Percentiles rank a stretch among this genome's conserved stretches.
Conservation (phyloP, 495 filamentous ascomycete genomes). For the Evansstolkia leycettana region DNA sequence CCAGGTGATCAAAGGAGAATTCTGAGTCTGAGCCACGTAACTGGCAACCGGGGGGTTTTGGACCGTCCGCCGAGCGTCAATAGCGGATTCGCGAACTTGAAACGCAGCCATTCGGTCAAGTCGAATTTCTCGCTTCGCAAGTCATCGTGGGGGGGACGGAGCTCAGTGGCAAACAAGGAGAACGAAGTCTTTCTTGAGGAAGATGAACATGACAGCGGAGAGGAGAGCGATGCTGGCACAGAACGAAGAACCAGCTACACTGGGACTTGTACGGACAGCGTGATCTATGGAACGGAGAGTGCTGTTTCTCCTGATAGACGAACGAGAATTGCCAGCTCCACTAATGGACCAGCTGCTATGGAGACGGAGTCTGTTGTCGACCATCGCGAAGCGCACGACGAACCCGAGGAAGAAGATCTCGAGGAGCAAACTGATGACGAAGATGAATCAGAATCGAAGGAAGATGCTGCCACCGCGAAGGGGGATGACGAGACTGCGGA, state of each 20-base stretch:
- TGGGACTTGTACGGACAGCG: constrained; percentile 34
- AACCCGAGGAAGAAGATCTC: constrained; percentile 8
- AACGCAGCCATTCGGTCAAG: constrained; percentile 62
- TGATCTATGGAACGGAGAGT: constrained; percentile 35
- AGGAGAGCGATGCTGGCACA: constrained; percentile 37
- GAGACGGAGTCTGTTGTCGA: constrained; percentile 2
- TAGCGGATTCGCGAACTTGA: constrained; percentile 37
- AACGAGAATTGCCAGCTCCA: constrained; percentile 37
- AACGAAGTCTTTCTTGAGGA: constrained; percentile 47
- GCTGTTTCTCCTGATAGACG: constrained; percentile 36
- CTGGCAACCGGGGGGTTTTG: constrained; percentile 52
- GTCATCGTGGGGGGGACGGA: constrained; percentile 54
- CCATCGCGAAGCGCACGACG: constrained; percentile 4
- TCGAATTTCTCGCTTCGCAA: constrained; percentile 55
- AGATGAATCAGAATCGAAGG: constrained; percentile 6
- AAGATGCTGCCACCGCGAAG: neutral
- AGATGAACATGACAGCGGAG: constrained; percentile 32
- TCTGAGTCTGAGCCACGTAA: constrained; percentile 78
- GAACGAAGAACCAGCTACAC: constrained; percentile 43
- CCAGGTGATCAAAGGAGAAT: constrained; percentile 54
- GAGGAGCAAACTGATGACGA: constrained; percentile 7
- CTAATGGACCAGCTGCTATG: constrained; percentile 18
- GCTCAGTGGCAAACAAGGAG: constrained; percentile 43
- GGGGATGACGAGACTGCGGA: neutral
- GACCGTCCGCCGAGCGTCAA: constrained; percentile 40